Conservation (phyloP, 148 eudicot species). For the Rheum nobile region DNA sequence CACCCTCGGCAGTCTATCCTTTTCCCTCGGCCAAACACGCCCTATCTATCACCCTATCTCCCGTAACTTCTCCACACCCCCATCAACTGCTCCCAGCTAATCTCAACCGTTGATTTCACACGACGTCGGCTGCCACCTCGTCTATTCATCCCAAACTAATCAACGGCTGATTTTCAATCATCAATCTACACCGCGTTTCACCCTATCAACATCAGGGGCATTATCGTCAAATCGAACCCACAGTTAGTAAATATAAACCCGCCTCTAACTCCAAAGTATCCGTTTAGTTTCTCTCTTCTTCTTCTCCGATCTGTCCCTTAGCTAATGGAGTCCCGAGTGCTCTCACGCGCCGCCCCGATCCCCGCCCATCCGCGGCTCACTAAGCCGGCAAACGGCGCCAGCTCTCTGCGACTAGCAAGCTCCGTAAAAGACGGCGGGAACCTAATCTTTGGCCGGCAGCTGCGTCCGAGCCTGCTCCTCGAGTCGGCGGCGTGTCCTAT, state of each 20-base stretch:
- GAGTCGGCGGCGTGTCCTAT: conserved; percentile 17
- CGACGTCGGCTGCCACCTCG: no score
- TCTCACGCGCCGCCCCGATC: conserved; percentile 47
- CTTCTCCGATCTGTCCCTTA: not conserved
- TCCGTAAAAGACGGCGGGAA: conserved; percentile 54
- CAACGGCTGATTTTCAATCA: not conserved
- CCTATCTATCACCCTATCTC: no score
- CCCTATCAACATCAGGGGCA: not conserved
- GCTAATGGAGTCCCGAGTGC: conserved; percentile 68
- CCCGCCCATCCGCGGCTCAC: conserved; percentile 37
- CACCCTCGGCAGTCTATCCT: no score
- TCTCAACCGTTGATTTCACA: not conserved
- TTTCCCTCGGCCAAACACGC: not conserved
- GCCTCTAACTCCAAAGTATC: no score
- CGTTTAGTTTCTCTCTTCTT: not conserved
- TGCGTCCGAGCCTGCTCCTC: conserved; percentile 55
- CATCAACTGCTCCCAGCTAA: not conserved
- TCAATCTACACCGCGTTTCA: not conserved
- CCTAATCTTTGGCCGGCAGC: conserved; percentile 73
- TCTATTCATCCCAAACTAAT: not conserved
- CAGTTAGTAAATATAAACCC: not conserved
- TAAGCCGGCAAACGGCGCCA: conserved; percentile 12
- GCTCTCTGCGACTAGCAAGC: not conserved
- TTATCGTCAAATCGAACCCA: not conserved
- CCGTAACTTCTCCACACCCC: no score